Percentiles rank a stretch among this genome's conserved stretches.
phyloP scores from a whole-genome alignment of 179 eudicot genomes.

The Carnegiea gigantea region DNA sequence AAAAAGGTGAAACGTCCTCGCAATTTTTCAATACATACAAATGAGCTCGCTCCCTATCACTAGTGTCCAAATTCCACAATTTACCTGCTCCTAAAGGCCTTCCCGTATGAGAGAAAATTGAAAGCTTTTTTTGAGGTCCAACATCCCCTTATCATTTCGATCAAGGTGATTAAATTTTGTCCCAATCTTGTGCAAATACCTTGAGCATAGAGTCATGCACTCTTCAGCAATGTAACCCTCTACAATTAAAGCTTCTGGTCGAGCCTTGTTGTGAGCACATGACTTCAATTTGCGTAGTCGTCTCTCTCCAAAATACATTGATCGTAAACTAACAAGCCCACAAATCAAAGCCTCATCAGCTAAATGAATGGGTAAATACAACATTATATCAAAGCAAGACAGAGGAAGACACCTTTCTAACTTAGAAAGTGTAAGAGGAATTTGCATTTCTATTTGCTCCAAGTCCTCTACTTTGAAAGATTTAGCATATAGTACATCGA shows the following conservation, averaged over 20 bases:
- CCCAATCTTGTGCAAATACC: background rate
- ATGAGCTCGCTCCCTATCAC: background rate
- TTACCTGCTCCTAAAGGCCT: background rate
- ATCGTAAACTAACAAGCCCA: too few species aligned
- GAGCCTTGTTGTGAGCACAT: background rate
- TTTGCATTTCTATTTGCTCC: too few species aligned
- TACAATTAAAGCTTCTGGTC: background rate
- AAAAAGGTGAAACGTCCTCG: background rate
- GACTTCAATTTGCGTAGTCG: background rate
- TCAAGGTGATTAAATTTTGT: background rate
- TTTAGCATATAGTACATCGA: too few species aligned
- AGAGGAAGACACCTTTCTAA: too few species aligned
- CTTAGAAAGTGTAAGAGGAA: too few species aligned
- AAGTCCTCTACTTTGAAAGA: too few species aligned
- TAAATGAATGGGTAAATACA: too few species aligned
- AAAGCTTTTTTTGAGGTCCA: background rate
- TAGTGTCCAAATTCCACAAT: background rate
- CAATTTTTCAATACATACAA: background rate
- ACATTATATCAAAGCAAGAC: too few species aligned
- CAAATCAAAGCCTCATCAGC: background rate
- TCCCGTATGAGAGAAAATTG: background rate
- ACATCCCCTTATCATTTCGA: background rate
- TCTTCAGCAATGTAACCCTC: background rate
- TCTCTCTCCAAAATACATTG: too few species aligned
- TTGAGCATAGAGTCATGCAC: conserved; percentile 16